Percentiles rank a stretch among this genome's conserved stretches.
These are phyloP conservation scores for Secale cereale DNA, from an alignment of 176 grass and related monocot species.

Conservation along the genomic window DNA sequence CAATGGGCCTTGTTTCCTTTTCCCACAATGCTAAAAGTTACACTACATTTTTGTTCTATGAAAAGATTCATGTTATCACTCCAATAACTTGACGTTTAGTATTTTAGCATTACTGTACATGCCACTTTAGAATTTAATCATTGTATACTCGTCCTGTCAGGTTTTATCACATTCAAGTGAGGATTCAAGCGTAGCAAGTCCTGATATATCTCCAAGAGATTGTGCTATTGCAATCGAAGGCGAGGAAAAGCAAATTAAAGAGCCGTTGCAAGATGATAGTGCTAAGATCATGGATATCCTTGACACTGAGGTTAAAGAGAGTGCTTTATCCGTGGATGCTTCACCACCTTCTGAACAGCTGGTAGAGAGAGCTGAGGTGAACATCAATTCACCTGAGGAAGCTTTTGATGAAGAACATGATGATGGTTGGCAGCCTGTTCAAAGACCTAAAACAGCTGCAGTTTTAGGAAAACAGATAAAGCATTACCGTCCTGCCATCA, in stretches of 20 bases:
- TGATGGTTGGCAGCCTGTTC: slow-evolving; percentile 96
- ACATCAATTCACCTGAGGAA: slow-evolving; percentile 49
- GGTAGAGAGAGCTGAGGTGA: slow-evolving; percentile 39
- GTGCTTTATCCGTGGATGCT: slow-evolving; percentile 32
- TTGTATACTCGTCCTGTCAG: slow-evolving; percentile 44
- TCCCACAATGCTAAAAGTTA: background rate
- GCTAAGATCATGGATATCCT: slow-evolving; percentile 24
- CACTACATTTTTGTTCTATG: background rate
- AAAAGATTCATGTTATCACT: background rate
- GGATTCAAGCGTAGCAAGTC: slow-evolving; percentile 45
- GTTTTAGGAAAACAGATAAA: slow-evolving; percentile 76
- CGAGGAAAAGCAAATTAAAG: slow-evolving; percentile 38
- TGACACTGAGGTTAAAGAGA: slow-evolving; percentile 52
- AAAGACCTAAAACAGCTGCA: slow-evolving; percentile 73
- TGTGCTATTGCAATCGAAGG: slow-evolving; percentile 24
- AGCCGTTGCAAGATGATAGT: slow-evolving; percentile 42
- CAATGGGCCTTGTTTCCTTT: background rate
- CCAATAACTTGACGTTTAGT: background rate
- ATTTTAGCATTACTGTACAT: background rate
- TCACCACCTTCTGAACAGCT: slow-evolving; percentile 41
- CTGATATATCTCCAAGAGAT: slow-evolving; percentile 72
- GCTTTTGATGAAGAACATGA: slow-evolving; percentile 60
- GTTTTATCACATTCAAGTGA: slow-evolving; percentile 64
- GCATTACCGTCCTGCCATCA: slow-evolving; percentile 44
- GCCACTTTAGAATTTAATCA: slow-evolving; percentile 17